These are phyloP conservation scores for Fraxinus americana DNA, from an alignment of 257 asterid species.

Conservation along the genomic window DNA sequence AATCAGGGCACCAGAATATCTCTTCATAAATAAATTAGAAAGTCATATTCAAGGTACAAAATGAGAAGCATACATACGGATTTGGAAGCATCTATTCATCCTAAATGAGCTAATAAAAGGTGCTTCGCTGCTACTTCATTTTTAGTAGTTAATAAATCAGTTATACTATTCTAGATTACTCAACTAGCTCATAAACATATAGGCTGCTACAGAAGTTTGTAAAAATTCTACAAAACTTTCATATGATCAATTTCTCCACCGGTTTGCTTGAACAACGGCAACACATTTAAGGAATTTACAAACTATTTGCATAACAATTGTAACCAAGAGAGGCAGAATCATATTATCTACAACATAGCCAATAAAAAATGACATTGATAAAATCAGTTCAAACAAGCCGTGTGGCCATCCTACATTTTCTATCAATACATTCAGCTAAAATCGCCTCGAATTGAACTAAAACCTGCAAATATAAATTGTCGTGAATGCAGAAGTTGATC, in stretches of 20 bases:
- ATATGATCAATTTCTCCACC: neutral
- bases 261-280: neutral
- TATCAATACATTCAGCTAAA: slow-evolving; percentile 16
- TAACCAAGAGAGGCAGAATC: neutral
- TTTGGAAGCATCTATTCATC: slow-evolving; percentile 7
- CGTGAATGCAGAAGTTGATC: slow-evolving; percentile 14
- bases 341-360: neutral
- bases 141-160: neutral
- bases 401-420: neutral
- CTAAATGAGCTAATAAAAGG: slow-evolving; percentile 8
- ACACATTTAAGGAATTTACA: neutral
- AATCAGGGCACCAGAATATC: no score
- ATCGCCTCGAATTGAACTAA: neutral
- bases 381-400: neutral
- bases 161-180: neutral
- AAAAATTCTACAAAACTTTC: neutral
- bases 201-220: neutral
- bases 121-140: neutral
- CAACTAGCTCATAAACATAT: neutral
- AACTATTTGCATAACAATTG: neutral
- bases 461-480: slow-evolving; percentile 2
- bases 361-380: neutral
- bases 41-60: no score
- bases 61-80: no score
- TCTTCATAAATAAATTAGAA: no score